Percentiles rank a stretch among this genome's conserved stretches.
These are phyloP conservation scores for Ustilago shanxiensis DNA, from an alignment of 1,284 basidiomycete genomes.

Conservation along the genomic window DNA sequence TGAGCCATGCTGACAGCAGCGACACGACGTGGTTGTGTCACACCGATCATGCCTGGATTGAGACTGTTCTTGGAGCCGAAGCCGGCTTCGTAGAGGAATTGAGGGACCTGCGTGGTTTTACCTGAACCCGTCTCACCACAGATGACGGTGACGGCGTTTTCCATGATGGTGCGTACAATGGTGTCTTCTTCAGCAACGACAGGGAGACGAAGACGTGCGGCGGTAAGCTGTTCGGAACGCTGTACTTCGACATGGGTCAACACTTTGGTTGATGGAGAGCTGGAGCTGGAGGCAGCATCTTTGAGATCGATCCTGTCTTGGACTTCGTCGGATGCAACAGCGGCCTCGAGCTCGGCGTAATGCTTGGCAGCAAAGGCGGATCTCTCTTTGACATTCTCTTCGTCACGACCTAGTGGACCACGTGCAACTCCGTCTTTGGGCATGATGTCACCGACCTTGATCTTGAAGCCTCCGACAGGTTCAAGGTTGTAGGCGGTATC, in stretches of 20 bases:
- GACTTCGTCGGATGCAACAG: slow-evolving; percentile 20
- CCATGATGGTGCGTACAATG: slow-evolving; percentile 89
- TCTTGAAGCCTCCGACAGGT: slow-evolving; percentile 61
- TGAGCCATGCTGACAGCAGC: slow-evolving; percentile 95
- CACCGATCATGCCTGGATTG: slow-evolving; percentile 97
- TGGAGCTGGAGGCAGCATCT: background rate
- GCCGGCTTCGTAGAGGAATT: slow-evolving; percentile 92
- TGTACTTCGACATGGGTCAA: slow-evolving; percentile 76
- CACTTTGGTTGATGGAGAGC: slow-evolving; percentile 1
- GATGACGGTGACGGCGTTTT: slow-evolving; percentile 83
- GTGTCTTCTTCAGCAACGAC: slow-evolving; percentile 93
- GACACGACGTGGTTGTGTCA: slow-evolving; percentile 97
- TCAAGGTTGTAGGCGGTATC: slow-evolving; percentile 55
- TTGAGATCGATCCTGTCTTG: background rate
- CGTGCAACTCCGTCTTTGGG: slow-evolving; percentile 64
- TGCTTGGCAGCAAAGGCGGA: slow-evolving; percentile 61
- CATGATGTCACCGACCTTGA: slow-evolving; percentile 64
- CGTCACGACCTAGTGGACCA: slow-evolving; percentile 64
- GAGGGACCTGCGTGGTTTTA: slow-evolving; percentile 98
- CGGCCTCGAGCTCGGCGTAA: slow-evolving; percentile 46
- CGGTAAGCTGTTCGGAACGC: slow-evolving; percentile 81
- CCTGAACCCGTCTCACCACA: slow-evolving; percentile 94
- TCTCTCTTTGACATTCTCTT: slow-evolving; percentile 30
- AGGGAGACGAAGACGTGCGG: slow-evolving; percentile 83
- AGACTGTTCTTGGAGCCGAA: slow-evolving; percentile 87